Evolutionary conservation across 768 basidiomycete genomes (phyloP).

Genomic region (Calvatia gigantea): DNA sequence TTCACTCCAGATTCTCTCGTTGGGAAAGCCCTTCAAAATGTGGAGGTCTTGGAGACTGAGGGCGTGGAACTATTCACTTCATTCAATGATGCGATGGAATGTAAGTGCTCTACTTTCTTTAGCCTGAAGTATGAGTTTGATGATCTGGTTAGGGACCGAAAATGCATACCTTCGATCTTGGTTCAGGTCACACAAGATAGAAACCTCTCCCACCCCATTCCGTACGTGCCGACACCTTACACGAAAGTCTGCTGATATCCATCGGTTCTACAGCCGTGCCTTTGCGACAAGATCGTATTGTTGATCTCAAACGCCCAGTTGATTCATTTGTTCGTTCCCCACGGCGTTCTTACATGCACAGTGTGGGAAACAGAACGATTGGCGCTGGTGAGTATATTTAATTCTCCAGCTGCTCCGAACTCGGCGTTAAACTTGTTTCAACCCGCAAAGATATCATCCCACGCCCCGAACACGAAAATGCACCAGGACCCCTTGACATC

Average conservation of each 20-base stretch:
- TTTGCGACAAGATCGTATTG: conserved; percentile 50
- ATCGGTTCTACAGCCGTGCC: conserved; percentile 42
- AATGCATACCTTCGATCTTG: conserved; percentile 86
- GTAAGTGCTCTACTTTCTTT: conserved; percentile 38
- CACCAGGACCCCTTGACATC: conserved; percentile 66
- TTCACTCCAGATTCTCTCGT: conserved; percentile 59
- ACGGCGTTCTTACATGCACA: conserved; percentile 59
- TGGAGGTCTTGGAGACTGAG: conserved; percentile 73
- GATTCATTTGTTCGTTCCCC: conserved; percentile 62
- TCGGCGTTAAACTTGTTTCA: neutral
- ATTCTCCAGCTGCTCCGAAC: neutral
- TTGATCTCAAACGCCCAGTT: conserved; percentile 38
- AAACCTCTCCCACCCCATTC: conserved; percentile 40
- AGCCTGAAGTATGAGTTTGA: neutral
- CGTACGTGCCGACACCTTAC: conserved; percentile 26
- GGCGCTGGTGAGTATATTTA: conserved; percentile 41
- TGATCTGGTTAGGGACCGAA: conserved; percentile 69
- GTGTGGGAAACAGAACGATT: conserved; percentile 71
- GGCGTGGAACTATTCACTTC: conserved; percentile 80
- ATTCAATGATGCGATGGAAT: conserved; percentile 91
- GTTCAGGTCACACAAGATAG: conserved; percentile 65
- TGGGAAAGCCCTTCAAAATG: conserved; percentile 70
- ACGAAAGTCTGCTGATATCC: conserved; percentile 6
- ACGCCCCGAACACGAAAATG: conserved; percentile 26
- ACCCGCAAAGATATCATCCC: conserved; percentile 25